Base-by-base conservation (phyloP, 2,329 filamentous ascomycete genomes). In the Penicillium sp. region DNA sequence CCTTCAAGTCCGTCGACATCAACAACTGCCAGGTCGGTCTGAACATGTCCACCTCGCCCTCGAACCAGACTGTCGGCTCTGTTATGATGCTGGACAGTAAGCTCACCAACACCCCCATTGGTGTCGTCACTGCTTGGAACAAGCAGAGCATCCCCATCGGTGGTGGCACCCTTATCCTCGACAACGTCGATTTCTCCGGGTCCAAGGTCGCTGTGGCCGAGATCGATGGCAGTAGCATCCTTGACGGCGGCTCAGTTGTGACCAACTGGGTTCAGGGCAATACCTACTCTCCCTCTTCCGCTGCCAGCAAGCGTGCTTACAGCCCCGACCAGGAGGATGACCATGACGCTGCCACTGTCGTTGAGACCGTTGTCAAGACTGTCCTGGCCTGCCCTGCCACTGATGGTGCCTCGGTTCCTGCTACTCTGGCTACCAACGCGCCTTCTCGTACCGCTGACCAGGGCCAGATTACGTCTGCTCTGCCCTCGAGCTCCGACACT, bases 141-240 rank as follows among this genome's bases (percentile, higher is more conserved):
- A 74, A 80, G 5, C 71, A 74, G 46, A 84, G 81, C 49, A 79
- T 85, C 51, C 79, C 84, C 20, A 74, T 79, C 50, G 89, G 88
- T 62, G 92, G 91, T 65, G 90, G 89, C 54, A 90, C 89, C 13
- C 81, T 96, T 41, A 81, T 96, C 60, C 72, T 97, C 10, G 89
- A 96, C 74, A 96, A 96, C 61, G 89, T 95, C 30, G 90, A 96
- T 74, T 90, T 96, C 58, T 77, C 78, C 43, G 85, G 83, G 48
- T 84, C 89, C 48, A 78, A 81, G 6, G 79, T 82, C 22, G 90
- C 89, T 28, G 82, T 97, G 48, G 77, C 83, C 47, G 74, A 76
- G 46, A 68, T 75, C 20, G 77, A 75, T 55, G 85, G 83, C 41
- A 76, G 80, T 39, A 71, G 74, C 4, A 76, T 96, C 40, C 81